A percentile compares a stretch with the other conserved stretches of the same genome.
phyloP scores from a whole-genome alignment of 331 rosid genomes.

The Stylosanthes scabra region DNA sequence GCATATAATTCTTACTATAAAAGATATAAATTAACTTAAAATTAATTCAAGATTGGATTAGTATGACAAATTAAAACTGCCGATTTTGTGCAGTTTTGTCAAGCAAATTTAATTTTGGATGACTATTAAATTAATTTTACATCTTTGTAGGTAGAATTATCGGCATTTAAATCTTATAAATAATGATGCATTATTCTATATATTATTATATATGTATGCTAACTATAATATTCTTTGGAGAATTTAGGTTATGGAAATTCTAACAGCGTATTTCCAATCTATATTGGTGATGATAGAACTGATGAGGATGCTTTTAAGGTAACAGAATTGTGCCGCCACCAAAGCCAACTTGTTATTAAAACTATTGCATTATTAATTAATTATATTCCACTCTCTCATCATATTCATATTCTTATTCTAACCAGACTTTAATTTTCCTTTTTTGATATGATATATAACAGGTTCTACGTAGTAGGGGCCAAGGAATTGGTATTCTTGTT shows the following conservation, averaged over 20 bases:
- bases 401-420: conserved; percentile 16
- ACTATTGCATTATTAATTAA: too few relatives aligned
- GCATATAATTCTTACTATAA: too few relatives aligned
- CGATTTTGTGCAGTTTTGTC: too few relatives aligned
- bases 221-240: neutral
- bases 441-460: conserved; percentile 20
- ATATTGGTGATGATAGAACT: conserved; percentile 90
- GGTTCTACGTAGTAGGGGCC: conserved; percentile 70
- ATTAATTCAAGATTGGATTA: too few relatives aligned
- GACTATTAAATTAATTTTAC: too few relatives aligned
- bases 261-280: conserved; percentile 68
- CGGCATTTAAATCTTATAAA: too few relatives aligned
- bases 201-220: neutral
- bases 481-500: conserved; percentile 92
- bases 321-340: conserved; percentile 4
- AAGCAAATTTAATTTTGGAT: too few relatives aligned
- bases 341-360: neutral
- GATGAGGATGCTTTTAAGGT: conserved; percentile 99
- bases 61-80: too few relatives aligned
- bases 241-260: conserved; percentile 74
- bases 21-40: too few relatives aligned
- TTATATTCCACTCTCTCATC: conserved; percentile 14
- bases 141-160: too few relatives aligned
- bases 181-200: too few relatives aligned
- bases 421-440: neutral